Percentiles rank a stretch among this genome's conserved stretches.
These are phyloP conservation scores for Pedinophyceae sp. DNA, from an alignment of 139 green algal genomes.

Conservation along the genomic window DNA sequence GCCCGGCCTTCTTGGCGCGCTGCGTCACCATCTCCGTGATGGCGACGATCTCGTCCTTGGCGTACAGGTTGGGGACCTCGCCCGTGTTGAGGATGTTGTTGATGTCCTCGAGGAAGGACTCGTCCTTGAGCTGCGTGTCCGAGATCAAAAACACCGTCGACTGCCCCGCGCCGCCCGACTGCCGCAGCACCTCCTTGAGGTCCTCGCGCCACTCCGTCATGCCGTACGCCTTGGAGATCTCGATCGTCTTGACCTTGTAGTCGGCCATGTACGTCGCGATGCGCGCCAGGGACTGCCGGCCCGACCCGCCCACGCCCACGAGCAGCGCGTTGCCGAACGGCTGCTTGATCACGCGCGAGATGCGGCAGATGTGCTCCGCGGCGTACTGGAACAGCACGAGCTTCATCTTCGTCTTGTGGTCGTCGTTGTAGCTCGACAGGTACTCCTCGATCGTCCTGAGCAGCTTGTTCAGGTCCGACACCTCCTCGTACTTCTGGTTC, in stretches of 20 bases:
- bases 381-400: conserved; percentile 45
- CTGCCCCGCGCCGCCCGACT: conserved; percentile 45
- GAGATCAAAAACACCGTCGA: conserved; percentile 47
- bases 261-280: conserved; percentile 47
- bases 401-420: conserved; percentile 38
- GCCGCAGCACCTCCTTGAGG: conserved; percentile 35
- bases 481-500: conserved; percentile 40
- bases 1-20: conserved; percentile 3
- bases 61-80: conserved; percentile 25
- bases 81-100: conserved; percentile 65
- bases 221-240: conserved; percentile 26
- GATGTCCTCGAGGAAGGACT: conserved; percentile 60
- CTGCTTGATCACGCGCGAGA: conserved; percentile 52
- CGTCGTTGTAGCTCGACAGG: conserved; percentile 46
- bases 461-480: conserved; percentile 25
- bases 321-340: conserved; percentile 52
- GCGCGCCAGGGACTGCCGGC: conserved; percentile 36
- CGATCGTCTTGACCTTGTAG: conserved; percentile 32
- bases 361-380: conserved; percentile 49
- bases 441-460: conserved; percentile 36
- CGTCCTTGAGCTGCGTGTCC: conserved; percentile 59
- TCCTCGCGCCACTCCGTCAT: conserved; percentile 40
- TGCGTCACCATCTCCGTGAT: conserved; percentile 11
- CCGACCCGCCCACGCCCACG: conserved; percentile 30
- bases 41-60: conserved; percentile 12